Conservation (phyloP, 169 alveolate species). For the Plasmodium inui region DNA sequence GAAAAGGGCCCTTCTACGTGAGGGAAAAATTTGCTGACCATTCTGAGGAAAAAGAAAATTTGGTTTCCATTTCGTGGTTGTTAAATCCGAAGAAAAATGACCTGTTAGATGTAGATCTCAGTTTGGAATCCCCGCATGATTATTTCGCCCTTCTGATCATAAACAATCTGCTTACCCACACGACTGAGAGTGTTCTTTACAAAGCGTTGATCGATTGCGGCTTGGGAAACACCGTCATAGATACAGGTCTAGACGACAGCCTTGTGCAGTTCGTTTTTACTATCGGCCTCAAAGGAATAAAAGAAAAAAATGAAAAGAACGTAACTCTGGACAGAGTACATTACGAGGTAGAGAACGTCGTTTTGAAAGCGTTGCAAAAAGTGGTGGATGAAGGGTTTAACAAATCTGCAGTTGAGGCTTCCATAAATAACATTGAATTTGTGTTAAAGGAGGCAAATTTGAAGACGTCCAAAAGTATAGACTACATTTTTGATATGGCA, state of each 20-base stretch:
- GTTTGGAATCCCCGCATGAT: conserved; percentile 66
- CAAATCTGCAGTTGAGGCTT: conserved; percentile 83
- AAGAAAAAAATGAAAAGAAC: conserved; percentile 45
- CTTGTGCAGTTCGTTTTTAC: conserved; percentile 44
- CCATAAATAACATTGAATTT: conserved; percentile 82
- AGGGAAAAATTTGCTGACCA: conserved; percentile 50
- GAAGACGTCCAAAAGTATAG: conserved; percentile 63
- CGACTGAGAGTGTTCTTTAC: conserved; percentile 64
- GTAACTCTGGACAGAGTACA: conserved; percentile 39
- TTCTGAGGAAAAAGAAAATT: conserved; percentile 73
- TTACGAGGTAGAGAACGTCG: conserved; percentile 78
- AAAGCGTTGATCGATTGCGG: conserved; percentile 74
- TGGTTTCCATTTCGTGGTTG: conserved; percentile 59
- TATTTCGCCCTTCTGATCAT: conserved; percentile 55
- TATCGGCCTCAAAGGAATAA: conserved; percentile 70
- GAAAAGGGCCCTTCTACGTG: conserved; percentile 68
- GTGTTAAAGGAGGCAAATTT: conserved; percentile 78
- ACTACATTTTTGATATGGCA: conserved; percentile 56
- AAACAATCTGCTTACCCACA: conserved; percentile 42
- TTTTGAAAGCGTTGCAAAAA: conserved; percentile 75
- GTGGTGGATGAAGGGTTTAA: conserved; percentile 81
- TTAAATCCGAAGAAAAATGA: conserved; percentile 58
- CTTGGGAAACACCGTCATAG: conserved; percentile 81
- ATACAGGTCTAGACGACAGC: conserved; percentile 78
- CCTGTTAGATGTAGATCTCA: conserved; percentile 20